Evolutionary conservation across 2,329 filamentous ascomycete genomes (phyloP).

Genomic region (Karstenula rhodostoma): DNA sequence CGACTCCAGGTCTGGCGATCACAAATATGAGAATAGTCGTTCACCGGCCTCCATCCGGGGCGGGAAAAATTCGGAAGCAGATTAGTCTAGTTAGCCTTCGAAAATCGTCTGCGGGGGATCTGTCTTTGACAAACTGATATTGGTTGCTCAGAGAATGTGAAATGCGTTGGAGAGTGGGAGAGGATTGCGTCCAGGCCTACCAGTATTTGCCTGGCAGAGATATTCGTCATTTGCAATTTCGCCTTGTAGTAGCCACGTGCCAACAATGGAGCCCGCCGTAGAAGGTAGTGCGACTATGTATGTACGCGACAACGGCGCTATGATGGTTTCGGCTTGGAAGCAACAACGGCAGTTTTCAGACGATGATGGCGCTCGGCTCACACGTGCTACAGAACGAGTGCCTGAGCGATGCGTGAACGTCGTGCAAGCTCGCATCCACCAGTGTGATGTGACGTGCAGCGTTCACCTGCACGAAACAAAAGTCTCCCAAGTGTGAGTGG

Average conservation of each 20-base stretch:
- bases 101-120: neutral
- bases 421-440: neutral
- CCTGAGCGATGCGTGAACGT: conserved; percentile 1
- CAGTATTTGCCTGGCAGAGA: neutral
- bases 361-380: neutral
- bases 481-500: neutral
- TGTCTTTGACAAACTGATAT: neutral
- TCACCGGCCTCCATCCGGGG: neutral
- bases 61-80: neutral
- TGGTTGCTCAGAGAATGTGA: neutral
- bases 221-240: neutral
- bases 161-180: neutral
- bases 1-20: neutral
- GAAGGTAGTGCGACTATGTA: neutral
- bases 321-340: neutral
- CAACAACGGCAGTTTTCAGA: neutral
- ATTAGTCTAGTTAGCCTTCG: neutral
- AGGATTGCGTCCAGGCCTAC: too few species aligned
- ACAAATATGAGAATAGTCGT: neutral
- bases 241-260: conserved; percentile 4
- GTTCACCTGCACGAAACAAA: conserved; percentile 1
- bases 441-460: neutral
- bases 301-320: too few species aligned
- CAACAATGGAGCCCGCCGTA: neutral
- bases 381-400: too few species aligned